A percentile compares a stretch with the other conserved stretches of the same genome.
Evolutionary conservation across 1,284 basidiomycete genomes (phyloP).

Genomic region (Leccinum subrobustum): DNA sequence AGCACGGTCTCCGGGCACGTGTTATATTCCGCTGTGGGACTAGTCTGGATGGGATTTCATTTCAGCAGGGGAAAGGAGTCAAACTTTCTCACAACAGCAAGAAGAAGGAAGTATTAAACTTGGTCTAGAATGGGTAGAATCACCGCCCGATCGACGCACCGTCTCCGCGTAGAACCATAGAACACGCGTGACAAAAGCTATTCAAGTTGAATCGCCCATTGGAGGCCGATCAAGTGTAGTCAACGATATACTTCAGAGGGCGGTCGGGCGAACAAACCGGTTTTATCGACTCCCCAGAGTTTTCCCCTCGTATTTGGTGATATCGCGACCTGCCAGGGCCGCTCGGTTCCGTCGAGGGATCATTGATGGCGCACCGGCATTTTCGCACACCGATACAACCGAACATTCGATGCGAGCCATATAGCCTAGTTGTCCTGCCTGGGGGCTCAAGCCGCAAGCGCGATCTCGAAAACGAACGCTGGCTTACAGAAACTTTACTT

Average conservation of each 20-base stretch:
- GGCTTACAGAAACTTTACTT: neutral
- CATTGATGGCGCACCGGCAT: neutral
- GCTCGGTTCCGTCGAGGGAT: neutral
- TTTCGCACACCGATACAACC: neutral
- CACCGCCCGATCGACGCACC: neutral
- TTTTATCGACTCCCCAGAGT: neutral
- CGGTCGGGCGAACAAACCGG: neutral
- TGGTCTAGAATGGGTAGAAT: neutral
- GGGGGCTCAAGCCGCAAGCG: neutral
- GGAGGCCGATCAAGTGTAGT: neutral
- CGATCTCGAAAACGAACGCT: neutral
- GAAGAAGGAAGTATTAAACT: neutral
- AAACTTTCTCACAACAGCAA: conserved; percentile 10
- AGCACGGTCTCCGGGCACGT: conserved; percentile 15
- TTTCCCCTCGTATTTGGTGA: neutral
- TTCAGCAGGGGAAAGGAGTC: conserved; percentile 1
- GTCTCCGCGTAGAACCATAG: neutral
- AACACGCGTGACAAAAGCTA: neutral
- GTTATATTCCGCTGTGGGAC: conserved; percentile 16
- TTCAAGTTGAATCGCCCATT: neutral
- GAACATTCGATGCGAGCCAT: neutral
- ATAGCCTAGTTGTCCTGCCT: neutral
- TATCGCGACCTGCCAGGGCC: neutral
- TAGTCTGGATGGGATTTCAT: conserved; percentile 1
- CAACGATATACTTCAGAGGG: neutral